Base-by-base conservation (phyloP, 352 stramenopile species). In the Phytophthora boehmeriae region DNA sequence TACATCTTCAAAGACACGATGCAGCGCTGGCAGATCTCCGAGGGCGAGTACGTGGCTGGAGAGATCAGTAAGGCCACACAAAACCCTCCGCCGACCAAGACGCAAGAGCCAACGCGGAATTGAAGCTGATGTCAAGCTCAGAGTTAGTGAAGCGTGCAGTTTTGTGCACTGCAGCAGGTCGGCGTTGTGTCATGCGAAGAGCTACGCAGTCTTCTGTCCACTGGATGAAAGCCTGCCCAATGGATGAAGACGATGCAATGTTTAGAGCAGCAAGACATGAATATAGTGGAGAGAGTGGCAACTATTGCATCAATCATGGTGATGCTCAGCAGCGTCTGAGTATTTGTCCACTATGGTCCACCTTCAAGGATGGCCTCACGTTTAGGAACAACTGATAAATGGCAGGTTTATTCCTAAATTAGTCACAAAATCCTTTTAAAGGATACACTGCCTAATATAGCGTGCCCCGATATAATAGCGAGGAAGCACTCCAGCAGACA, bases 1-100 rank as follows among this genome's bases (percentile, higher is more conserved):
- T 90, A 90, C 61, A 90, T 90, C 56, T 90, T 90, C 70, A 84
- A 87, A 46, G 80, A 90, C 68, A 83, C 78, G 43, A 69, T 90
- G 56, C 68, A 75, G 51, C 56, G 71, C 44, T 88, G 71, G 71
- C 75, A 81, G 46, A 58, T 79, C 23, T 66, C 70, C 16, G 66
- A 76, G 56, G 58, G 57, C 42, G 61, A 75, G 27, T 70, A 63
- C 47, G 50, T 63, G 34, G 51, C 66, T 23, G 47, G 54, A 8
- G 55, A 66, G 35, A 38, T 61, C 17, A 60, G 35, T 35, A 74
- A 74, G 46, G 51, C 49, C 8, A 60, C 39, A 4, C 61, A 64
- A 23, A 71, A 61, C 22, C 39, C 50, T 4, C 34, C 65, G 13
- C 17, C 34, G 48, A 5, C 23, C 1, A 30, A 35, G 17, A 3